A percentile compares a stretch with the other conserved stretches of the same genome.
phyloP scores from a whole-genome alignment of 805 yeast genomes.

The Hemisphaericaspora nanyangensis region DNA sequence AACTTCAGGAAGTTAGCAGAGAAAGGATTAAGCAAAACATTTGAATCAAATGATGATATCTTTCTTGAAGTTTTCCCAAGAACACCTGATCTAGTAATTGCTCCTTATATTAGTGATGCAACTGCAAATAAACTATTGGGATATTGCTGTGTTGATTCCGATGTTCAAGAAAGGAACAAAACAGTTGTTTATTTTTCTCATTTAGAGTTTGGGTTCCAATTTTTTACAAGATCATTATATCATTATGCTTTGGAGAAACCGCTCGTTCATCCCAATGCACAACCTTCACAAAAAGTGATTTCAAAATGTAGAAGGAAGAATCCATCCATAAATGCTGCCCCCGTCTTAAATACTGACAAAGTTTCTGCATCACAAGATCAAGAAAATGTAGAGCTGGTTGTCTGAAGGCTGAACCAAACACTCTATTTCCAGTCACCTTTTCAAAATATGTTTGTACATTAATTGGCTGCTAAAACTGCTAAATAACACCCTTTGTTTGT shows the following conservation, averaged over 20 bases:
- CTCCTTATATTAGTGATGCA: slow-evolving; percentile 8
- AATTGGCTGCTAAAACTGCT: too few relatives aligned
- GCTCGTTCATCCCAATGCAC: neutral
- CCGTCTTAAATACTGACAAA: too few relatives aligned
- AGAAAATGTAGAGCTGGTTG: too few relatives aligned
- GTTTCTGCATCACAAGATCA: too few relatives aligned
- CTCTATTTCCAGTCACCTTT: too few relatives aligned
- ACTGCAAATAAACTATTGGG: slow-evolving; percentile 9
- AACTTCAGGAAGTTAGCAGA: neutral
- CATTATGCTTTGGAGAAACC: slow-evolving; percentile 9
- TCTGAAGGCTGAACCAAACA: too few relatives aligned
- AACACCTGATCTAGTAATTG: slow-evolving; percentile 12
- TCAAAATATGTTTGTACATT: too few relatives aligned
- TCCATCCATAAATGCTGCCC: too few relatives aligned
- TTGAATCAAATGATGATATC: slow-evolving; percentile 1
- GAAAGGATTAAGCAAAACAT: neutral
- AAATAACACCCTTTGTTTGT: too few relatives aligned
- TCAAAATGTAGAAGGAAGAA: too few relatives aligned
- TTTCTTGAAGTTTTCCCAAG: slow-evolving; percentile 12
- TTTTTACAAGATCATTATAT: slow-evolving; percentile 16
- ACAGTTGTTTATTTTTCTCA: slow-evolving; percentile 11
- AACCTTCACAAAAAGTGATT: too few relatives aligned
- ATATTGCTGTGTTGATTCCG: slow-evolving; percentile 7
- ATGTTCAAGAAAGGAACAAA: neutral
- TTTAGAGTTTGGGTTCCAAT: slow-evolving; percentile 15